Base-by-base conservation (phyloP, 75 land plant species). In the Chamaecyparis obtusa region DNA sequence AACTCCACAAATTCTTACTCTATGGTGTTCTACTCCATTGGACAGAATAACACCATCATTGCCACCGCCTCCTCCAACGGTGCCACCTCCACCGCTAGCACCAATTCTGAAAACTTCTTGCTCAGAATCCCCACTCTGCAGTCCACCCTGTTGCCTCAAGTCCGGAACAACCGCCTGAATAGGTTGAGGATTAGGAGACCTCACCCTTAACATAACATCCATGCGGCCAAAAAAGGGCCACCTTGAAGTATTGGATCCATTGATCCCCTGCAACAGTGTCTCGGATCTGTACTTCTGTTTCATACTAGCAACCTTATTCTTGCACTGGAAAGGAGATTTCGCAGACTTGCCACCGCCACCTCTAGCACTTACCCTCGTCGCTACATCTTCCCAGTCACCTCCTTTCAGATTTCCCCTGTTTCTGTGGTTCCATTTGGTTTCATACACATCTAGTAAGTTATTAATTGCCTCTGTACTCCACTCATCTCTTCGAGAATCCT, bases 231-330 rank as follows among this genome's bases (percentile, higher is more conserved):
- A 86, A n/a, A 86, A 86, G n/a, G 83, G 79, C 87, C 87, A 86
- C 16, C 83, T 43, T 10, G 83, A 81, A 30, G 35, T 16, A 77
- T 19, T 43, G 24, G 75, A n/a, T 9, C 85, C 85, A 13, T 57
- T 84, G 16, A 84, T 80, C 16, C 85, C 85, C 85, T 57, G 57
- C 85, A 84, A 43, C 77, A 84, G 72, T 41, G 85, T 84, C 88
- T 90, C 90, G 27, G 87, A 89, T 86, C 87, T 90, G 83, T 90
- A 86, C 83, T 82, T 71, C 69, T 88, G 79, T 85, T 90, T 90
- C 86, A 90, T 78, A 4, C 89, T 87, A 30, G 88, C 90, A 44
- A 90, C 90, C 54, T 90, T 90, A 30, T 90, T 88, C 82, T 90
- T 90, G 51, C 90, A 90, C 55, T 90, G 90, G 3, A 71, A 87